These are phyloP conservation scores for Lachancea lanzarotensis DNA, from an alignment of 805 yeast genomes.

Conservation along the genomic window DNA sequence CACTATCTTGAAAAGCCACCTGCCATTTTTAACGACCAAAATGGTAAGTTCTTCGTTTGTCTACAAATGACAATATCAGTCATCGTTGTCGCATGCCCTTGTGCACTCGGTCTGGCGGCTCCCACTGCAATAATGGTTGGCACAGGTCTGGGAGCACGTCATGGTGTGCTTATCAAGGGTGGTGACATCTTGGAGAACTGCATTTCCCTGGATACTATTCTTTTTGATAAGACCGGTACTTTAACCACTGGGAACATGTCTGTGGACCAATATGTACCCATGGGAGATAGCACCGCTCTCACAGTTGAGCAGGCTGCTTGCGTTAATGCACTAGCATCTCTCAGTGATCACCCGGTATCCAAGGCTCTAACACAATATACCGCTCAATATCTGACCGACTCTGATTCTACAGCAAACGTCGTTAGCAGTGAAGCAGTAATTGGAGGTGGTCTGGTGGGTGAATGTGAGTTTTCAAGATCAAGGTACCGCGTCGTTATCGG, in stretches of 20 bases:
- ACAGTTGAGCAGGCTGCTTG: slow-evolving; percentile 13
- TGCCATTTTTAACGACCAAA: slow-evolving; percentile 37
- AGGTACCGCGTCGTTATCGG: slow-evolving; percentile 46
- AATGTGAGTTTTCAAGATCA: slow-evolving; percentile 17
- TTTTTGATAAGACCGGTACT: slow-evolving; percentile 96
- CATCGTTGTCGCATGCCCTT: slow-evolving; percentile 96
- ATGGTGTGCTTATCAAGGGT: slow-evolving; percentile 89
- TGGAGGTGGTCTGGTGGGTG: slow-evolving; percentile 35
- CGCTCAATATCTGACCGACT: slow-evolving; percentile 8
- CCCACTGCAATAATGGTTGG: slow-evolving; percentile 99
- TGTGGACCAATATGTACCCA: slow-evolving; percentile 34
- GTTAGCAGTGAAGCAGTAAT: slow-evolving; percentile 28
- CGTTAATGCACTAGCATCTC: slow-evolving; percentile 44
- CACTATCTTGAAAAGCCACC: slow-evolving; percentile 39
- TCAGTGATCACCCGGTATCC: slow-evolving; percentile 87
- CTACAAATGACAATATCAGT: slow-evolving; percentile 82
- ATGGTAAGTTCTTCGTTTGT: slow-evolving; percentile 60
- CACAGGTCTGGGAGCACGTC: slow-evolving; percentile 87
- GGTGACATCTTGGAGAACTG: slow-evolving; percentile 82
- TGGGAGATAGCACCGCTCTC: slow-evolving; percentile 11
- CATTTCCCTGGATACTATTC: slow-evolving; percentile 51
- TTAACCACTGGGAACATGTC: slow-evolving; percentile 79
- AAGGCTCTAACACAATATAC: slow-evolving; percentile 50
- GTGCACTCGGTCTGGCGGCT: slow-evolving; percentile 94
- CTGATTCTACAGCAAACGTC: slow-evolving; percentile 8